A percentile compares a stretch with the other conserved stretches of the same genome.
These are phyloP conservation scores for Gracilaria domingensis DNA, from an alignment of 23 red algal species.

Conservation along the genomic window DNA sequence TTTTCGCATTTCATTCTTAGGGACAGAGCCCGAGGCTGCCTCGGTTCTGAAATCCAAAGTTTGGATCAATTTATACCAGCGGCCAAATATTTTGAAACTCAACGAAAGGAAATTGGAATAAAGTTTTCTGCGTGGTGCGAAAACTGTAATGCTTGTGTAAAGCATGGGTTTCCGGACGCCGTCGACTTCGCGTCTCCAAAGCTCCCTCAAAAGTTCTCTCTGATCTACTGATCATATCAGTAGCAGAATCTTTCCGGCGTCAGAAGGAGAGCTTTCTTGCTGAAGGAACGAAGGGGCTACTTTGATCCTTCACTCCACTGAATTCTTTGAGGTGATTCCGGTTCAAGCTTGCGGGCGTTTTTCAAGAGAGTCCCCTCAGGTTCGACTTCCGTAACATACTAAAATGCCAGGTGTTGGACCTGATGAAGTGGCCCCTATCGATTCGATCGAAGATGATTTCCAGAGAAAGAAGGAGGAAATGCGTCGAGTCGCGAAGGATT, in stretches of 20 bases:
- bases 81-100: too few relatives aligned
- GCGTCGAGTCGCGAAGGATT: slow-evolving; percentile 71
- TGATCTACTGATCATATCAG: too few relatives aligned
- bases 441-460: slow-evolving; percentile 71
- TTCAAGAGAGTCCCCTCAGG: not conserved
- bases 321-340: not conserved
- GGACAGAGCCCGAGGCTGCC: too few relatives aligned
- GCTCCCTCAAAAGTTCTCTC: too few relatives aligned
- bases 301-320: not conserved
- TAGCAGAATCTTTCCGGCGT: too few relatives aligned
- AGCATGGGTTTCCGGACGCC: not conserved
- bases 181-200: not conserved
- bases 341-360: not conserved
- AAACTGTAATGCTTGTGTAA: not conserved
- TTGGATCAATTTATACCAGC: too few relatives aligned
- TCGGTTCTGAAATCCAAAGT: too few relatives aligned
- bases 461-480: slow-evolving; percentile 67
- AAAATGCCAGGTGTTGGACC: slow-evolving; percentile 62
- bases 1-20: too few relatives aligned
- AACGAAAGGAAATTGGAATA: too few relatives aligned
- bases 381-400: not conserved
- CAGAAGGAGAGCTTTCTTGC: not conserved
- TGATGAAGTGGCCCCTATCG: slow-evolving; percentile 22
- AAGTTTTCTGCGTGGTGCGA: too few relatives aligned
- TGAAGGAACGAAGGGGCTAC: not conserved